Conservation (phyloP, 129 eudicot genomes). For the Escallonia herrerae region DNA sequence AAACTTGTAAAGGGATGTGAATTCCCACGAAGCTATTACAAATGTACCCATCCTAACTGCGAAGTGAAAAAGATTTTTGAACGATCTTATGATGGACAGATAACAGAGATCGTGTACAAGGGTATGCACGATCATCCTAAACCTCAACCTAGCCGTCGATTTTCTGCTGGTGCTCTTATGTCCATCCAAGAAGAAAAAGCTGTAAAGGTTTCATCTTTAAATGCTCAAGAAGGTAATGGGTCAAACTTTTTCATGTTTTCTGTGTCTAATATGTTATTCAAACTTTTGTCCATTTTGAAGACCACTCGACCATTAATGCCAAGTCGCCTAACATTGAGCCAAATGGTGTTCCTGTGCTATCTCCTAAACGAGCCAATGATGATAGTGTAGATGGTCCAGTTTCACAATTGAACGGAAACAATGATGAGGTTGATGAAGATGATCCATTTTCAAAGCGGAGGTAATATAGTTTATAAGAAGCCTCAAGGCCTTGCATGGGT, state of each 20-base stretch:
- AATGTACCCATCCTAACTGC: slow-evolving; percentile 93
- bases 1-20: slow-evolving; percentile 97
- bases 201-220: slow-evolving; percentile 41
- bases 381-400: slow-evolving; percentile 42
- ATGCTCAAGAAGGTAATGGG: slow-evolving; percentile 57
- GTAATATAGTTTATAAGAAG: slow-evolving; percentile 22
- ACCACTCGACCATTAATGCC: slow-evolving; percentile 33
- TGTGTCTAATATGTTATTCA: neutral
- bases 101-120: slow-evolving; percentile 86
- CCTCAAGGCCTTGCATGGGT: neutral
- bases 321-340: slow-evolving; percentile 43
- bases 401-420: slow-evolving; percentile 32
- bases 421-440: slow-evolving; percentile 67
- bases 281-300: slow-evolving; percentile 23
- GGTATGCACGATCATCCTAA: slow-evolving; percentile 97
- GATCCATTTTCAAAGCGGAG: slow-evolving; percentile 78
- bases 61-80: slow-evolving; percentile 96
- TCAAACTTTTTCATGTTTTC: neutral
- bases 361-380: slow-evolving; percentile 58
- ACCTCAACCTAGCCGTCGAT: slow-evolving; percentile 88
- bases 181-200: slow-evolving; percentile 69
- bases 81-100: slow-evolving; percentile 78
- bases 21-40: slow-evolving; percentile 97
- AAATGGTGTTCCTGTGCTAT: slow-evolving; percentile 47
- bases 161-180: slow-evolving; percentile 72